Percentiles rank a stretch among this genome's conserved stretches.
Conservation (phyloP, 768 basidiomycete species). For the Pisolithus marmoratus region DNA sequence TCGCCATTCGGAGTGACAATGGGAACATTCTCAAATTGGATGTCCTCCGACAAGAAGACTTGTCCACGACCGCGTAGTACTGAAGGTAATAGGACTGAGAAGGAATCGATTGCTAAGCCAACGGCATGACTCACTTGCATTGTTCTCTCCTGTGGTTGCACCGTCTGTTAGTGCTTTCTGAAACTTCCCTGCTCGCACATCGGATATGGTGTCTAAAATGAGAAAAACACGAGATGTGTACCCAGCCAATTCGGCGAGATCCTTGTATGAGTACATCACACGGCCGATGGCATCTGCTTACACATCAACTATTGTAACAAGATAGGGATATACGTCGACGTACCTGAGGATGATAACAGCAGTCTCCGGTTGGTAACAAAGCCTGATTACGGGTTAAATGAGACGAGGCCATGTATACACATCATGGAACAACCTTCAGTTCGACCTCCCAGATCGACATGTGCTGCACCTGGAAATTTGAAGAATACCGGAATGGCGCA, state of each 20-base stretch:
- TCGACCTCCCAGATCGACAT: constrained; percentile 72
- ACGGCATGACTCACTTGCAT: constrained; percentile 49
- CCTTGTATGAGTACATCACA: constrained; percentile 97
- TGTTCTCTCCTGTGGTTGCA: constrained; percentile 67
- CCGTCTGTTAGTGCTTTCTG: constrained; percentile 83
- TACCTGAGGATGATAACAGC: constrained; percentile 79
- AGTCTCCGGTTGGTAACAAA: constrained; percentile 96
- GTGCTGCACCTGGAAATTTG: constrained; percentile 65
- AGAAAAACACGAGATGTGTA: constrained; percentile 90
- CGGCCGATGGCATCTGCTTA: constrained; percentile 83
- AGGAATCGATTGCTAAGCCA: not conserved
- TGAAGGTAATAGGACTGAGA: constrained; percentile 22
- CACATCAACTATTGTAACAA: constrained; percentile 1
- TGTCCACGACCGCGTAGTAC: constrained; percentile 76
- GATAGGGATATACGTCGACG: constrained; percentile 10
- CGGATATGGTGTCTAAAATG: constrained; percentile 86
- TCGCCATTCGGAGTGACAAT: constrained; percentile 97
- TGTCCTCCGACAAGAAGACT: constrained; percentile 81
- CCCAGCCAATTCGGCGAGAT: constrained; percentile 91
- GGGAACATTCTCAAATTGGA: constrained; percentile 88
- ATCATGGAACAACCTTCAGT: constrained; percentile 64
- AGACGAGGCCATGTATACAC: not conserved
- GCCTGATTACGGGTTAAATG: constrained; percentile 38
- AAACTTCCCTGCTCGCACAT: constrained; percentile 77
- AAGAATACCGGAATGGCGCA: constrained; percentile 95